phyloP scores from a whole-genome alignment of 169 alveolate genomes.

The Cryptosporidium andersoni region DNA sequence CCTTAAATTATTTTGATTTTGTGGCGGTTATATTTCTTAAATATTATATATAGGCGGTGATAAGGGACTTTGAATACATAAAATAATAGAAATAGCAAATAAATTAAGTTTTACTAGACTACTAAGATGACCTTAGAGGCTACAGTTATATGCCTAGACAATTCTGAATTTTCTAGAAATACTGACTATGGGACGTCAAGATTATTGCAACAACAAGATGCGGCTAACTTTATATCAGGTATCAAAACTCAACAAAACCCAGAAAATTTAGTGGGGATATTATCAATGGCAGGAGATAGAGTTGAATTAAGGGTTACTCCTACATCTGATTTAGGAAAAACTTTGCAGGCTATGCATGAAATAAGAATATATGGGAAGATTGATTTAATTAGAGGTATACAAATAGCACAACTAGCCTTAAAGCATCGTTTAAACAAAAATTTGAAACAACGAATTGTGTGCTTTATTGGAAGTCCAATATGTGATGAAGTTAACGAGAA shows the following conservation, averaged over 20 bases:
- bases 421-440: conserved; percentile 95
- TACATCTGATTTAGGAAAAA: conserved; percentile 90
- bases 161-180: conserved; percentile 95
- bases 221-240: conserved; percentile 84
- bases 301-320: conserved; percentile 91
- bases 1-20: too few relatives aligned
- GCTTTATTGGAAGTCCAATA: conserved; percentile 95
- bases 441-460: conserved; percentile 92
- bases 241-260: conserved; percentile 87
- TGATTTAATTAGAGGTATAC: conserved; percentile 89
- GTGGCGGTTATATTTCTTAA: background rate
- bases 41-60: background rate
- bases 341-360: conserved; percentile 83
- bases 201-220: conserved; percentile 89
- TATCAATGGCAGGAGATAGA: conserved; percentile 94
- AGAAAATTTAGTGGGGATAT: conserved; percentile 93
- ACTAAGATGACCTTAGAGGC: conserved; percentile 94
- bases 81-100: background rate
- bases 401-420: conserved; percentile 93
- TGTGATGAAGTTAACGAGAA: conserved; percentile 75
- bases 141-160: conserved; percentile 93
- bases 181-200: conserved; percentile 94
- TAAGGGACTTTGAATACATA: background rate
- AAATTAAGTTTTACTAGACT: background rate
- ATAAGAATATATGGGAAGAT: conserved; percentile 86